Evolutionary conservation across 2,329 filamentous ascomycete species (phyloP), one percentile per base, ranked within the genome.

Genomic region (Stylonectria norvegica): DNA sequence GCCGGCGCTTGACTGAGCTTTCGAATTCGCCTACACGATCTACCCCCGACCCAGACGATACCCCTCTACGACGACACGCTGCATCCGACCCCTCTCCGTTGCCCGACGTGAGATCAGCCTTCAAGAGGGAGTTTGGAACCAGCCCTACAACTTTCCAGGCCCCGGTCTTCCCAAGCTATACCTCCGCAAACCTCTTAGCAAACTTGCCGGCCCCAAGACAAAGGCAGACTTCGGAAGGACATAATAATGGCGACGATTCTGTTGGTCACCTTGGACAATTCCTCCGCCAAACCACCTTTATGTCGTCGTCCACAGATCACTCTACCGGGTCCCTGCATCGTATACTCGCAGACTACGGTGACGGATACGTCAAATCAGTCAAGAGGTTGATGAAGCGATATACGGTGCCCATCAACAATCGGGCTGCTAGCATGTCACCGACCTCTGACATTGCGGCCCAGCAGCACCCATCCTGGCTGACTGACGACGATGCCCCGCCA

Each of bases 1-100:
- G 63, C 31, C 66, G 68, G 20, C 73, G 75, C 19, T 66, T 79
- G 35, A 60, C 60, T n/a, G 64, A 68, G 44, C 61, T 75, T 4
- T 57, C 63, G 14, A 59, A 60, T 14, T 71, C 71, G 17, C 62
- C 66, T 5, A 62, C 58, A 5, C 46, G 56, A 3, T 53, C 54
- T 5, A 53, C 42, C 19, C 48, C 50, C 2, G 55, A 43, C 4
- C 37, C 43, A 18, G 44, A 45, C 31, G 55, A 54, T 2, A 7
- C 45, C 4, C 25, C 37, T 16, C 46, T 49, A 16, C 49, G 43
- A 9, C 40, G 41, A 5, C 48, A 44, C 18, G 33, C 29, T 25
- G 16, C 34, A 20, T 40, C 51, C 11, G 47, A 48, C 6, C 45
- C 55, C 7, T 25, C 41, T 9, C 47, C 48, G 11, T 36, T 48